Evolutionary conservation across 1,139 yeast genomes (phyloP), one percentile per base, ranked within the genome.

Genomic region (Yamadazyma spencermartinsiae): DNA sequence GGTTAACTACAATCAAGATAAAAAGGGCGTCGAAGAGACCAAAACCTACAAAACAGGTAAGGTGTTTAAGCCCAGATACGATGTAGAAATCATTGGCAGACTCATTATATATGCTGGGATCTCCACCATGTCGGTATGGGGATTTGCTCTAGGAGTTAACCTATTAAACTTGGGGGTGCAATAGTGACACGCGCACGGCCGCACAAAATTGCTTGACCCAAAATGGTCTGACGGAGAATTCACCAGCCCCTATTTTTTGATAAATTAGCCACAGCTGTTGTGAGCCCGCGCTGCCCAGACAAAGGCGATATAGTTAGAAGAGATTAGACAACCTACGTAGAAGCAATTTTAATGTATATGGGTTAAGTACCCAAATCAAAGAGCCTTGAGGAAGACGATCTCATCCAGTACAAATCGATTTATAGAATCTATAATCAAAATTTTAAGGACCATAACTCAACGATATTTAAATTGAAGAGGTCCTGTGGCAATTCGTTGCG

Each of bases 41-140:
- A 19, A 16, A 4, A 36, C 45, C 2, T 43, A 43, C 9, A 45
- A 47, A 20, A 63, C 72, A 41, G 75, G 72, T 4, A 39, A 39
- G 19, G 82, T 67, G 32, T 79, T 63, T 55, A 69, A 60, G 53
- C 67, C 79, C 9, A 66, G 89, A 38, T 82, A 80, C 52, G 92
- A 84, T 45, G 82, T 84, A 21, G 90, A 83, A 47, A 84, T 85
- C 13, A 65, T 86, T 32, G 87, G 92, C 10, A 70, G 90, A 51
- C 59, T 86, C 42, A 65, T 83, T 14, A 85, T 86, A 1, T 88
- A 88, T 58, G 80, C 85, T 3, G 95, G 95, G 0, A 76, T 87
- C 19, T 69, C 87, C 0, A 50, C 64, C 19, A 52, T 68, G 20
- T 74, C 80, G 0, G 53, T 72, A 9, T 64, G 76, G 68, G 75